phyloP scores from a whole-genome alignment of 2,329 filamentous ascomycete species.

The Phymatotrichopsis omnivora region DNA sequence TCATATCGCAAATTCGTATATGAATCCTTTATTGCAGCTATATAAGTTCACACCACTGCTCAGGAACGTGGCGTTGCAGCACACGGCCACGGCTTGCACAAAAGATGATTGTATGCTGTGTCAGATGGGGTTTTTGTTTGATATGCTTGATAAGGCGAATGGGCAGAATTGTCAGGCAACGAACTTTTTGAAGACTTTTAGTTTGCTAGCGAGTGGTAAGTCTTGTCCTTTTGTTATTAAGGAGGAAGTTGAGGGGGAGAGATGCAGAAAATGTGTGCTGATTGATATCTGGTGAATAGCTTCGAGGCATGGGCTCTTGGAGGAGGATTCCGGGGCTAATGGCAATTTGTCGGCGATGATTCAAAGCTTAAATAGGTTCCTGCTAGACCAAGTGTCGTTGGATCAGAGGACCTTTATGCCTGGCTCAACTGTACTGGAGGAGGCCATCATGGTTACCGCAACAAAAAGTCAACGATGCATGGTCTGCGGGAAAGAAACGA shows the following conservation, averaged over 20 bases:
- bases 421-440: slow-evolving; percentile 56
- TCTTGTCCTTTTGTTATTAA: slow-evolving; percentile 7
- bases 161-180: slow-evolving; percentile 93
- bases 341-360: slow-evolving; percentile 69
- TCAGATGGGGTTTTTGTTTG: slow-evolving; percentile 88
- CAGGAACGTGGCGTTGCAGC: slow-evolving; percentile 77
- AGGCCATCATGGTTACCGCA: slow-evolving; percentile 54
- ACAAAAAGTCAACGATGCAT: slow-evolving; percentile 70
- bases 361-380: slow-evolving; percentile 74
- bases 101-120: slow-evolving; percentile 79
- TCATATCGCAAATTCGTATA: slow-evolving; percentile 93
- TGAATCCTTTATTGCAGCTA: slow-evolving; percentile 82
- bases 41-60: slow-evolving; percentile 83
- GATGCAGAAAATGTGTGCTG: too few species aligned
- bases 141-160: slow-evolving; percentile 94
- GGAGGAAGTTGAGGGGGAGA: too few species aligned
- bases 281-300: too few species aligned
- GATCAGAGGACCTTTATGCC: slow-evolving; percentile 63
- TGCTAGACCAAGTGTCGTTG: slow-evolving; percentile 67
- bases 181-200: slow-evolving; percentile 84
- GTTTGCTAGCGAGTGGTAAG: slow-evolving; percentile 64
- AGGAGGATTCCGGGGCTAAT: slow-evolving; percentile 62
- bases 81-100: slow-evolving; percentile 75
- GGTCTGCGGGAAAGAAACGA: slow-evolving; percentile 78
- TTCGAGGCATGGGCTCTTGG: slow-evolving; percentile 57